A percentile compares a stretch with the other conserved stretches of the same genome.
These are phyloP conservation scores for Calonectria hongkongensis DNA, from an alignment of 2,329 filamentous ascomycete genomes.

Conservation along the genomic window DNA sequence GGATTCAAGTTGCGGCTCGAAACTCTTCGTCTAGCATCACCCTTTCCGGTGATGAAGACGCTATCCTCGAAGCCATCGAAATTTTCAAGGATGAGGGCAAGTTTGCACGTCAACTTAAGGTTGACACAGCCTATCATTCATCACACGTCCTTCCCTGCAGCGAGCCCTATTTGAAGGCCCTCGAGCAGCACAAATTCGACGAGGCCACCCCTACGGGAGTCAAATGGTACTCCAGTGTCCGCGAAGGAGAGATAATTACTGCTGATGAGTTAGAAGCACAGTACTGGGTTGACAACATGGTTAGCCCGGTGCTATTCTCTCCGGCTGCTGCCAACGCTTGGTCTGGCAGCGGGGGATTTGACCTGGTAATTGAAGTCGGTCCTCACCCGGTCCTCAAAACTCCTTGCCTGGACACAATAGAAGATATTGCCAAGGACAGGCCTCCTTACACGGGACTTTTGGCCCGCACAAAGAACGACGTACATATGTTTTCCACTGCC, in stretches of 20 bases:
- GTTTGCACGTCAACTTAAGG: constrained; percentile 57
- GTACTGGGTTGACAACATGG: constrained; percentile 55
- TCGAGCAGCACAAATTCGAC: background rate
- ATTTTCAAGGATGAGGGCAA: constrained; percentile 36
- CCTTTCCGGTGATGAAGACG: constrained; percentile 55
- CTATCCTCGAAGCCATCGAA: background rate
- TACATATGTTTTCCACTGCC: background rate
- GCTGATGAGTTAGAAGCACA: background rate
- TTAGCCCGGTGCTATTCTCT: constrained; percentile 48
- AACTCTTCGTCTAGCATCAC: constrained; percentile 52
- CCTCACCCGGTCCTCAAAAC: constrained; percentile 11
- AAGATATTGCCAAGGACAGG: background rate
- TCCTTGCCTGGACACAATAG: background rate
- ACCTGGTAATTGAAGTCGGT: constrained; percentile 26
- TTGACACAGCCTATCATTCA: constrained; percentile 71
- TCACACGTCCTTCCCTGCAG: constrained; percentile 63
- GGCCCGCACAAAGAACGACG: background rate
- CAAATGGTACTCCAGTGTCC: constrained; percentile 46
- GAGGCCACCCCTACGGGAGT: no score
- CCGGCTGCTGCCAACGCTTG: constrained; percentile 37
- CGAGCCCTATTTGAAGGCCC: constrained; percentile 36
- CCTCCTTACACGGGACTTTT: constrained; percentile 4
- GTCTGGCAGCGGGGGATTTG: background rate
- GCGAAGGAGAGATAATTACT: constrained; percentile 50
- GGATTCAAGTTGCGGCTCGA: constrained; percentile 51